These are phyloP conservation scores for Camelina hispida DNA, from an alignment of 345 rosid species.

Conservation along the genomic window DNA sequence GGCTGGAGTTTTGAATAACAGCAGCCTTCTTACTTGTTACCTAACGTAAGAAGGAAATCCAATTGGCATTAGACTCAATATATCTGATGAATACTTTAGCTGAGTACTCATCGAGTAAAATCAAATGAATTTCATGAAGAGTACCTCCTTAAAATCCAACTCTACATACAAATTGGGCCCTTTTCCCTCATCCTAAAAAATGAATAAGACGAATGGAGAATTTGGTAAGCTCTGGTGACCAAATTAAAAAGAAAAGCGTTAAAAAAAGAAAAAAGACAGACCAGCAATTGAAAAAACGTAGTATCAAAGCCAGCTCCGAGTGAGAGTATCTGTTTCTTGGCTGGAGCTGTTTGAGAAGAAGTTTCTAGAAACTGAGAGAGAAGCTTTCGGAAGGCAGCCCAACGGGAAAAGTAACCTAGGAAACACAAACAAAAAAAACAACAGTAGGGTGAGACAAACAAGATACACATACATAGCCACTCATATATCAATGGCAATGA, in stretches of 20 bases:
- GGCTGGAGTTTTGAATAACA: conserved; percentile 63
- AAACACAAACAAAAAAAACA: not conserved
- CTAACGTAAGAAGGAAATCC: conserved; percentile 45
- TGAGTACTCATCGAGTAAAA: not conserved
- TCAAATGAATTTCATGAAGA: conserved; percentile 25
- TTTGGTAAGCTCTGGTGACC: not conserved
- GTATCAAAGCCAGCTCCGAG: conserved; percentile 99
- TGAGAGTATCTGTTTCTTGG: conserved; percentile 84
- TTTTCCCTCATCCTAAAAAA: conserved; percentile 80
- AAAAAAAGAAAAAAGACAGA: conserved; percentile 34
- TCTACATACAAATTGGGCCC: conserved; percentile 86
- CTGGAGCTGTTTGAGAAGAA: conserved; percentile 33
- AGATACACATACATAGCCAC: not conserved
- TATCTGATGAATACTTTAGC: conserved; percentile 5
- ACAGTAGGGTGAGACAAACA: conserved; percentile 22
- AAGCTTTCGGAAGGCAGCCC: conserved; percentile 94
- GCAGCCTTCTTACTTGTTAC: conserved; percentile 91
- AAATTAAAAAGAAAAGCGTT: not conserved
- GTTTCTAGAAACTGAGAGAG: conserved; percentile 76
- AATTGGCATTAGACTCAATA: conserved; percentile 24
- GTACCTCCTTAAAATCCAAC: conserved; percentile 94
- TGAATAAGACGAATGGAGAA: not conserved
- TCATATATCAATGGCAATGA: not conserved
- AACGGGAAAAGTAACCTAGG: conserved; percentile 89
- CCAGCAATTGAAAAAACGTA: conserved; percentile 85